Base-by-base conservation (phyloP, 371 early-diverging fungal genomes). In the Mucor plumbeus region DNA sequence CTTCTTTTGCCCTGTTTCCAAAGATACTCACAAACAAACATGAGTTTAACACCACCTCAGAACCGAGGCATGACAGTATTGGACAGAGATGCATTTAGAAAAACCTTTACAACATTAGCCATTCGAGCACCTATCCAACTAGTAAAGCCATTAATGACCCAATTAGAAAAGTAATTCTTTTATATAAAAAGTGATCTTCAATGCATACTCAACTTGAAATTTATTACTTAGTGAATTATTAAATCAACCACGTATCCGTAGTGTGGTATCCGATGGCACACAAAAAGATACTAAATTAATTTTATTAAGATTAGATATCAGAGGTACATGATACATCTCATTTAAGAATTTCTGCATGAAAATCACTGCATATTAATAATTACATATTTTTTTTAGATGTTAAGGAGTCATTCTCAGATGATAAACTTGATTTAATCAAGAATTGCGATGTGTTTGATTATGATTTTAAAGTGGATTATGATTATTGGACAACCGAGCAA, bases 401-500 rank as follows among this genome's bases (percentile, higher is more conserved):
- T 1, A 76, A 76, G 21, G 70, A 75, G 36, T 73, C 82, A 19
- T 79, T 86, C n/a, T 70, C 80, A 4, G 13, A 31, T 4, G 48
- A 48, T 0, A 61, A 62, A 57, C 41, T 35, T n/a, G 40, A 68
- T 11, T 21, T 47, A 8, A 74, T 83, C 31, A 75, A 88, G 58
- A 79, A 74, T 1, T 71, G 80, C 47, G 87, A 82, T 1, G 26
- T 90, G 4, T 66, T 83, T 3, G 61, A 65, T 47, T 82, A 92
- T 67, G 64, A 77, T 7, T 68, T 94, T 19, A 77, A 80, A 4
- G 70, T 95, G 8, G 82, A 63, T 36, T 95, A 95, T 78, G 88
- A 88, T 48, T 87, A 93, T 67, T 95, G 94, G 94, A 83, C 88
- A 0, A 87, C 92, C 87, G 95, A 99, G 54, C 95, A 97, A 67